Conservation (phyloP, 225 moss, liverwort and hornwort genomes). For the Marchantia paleacea region DNA sequence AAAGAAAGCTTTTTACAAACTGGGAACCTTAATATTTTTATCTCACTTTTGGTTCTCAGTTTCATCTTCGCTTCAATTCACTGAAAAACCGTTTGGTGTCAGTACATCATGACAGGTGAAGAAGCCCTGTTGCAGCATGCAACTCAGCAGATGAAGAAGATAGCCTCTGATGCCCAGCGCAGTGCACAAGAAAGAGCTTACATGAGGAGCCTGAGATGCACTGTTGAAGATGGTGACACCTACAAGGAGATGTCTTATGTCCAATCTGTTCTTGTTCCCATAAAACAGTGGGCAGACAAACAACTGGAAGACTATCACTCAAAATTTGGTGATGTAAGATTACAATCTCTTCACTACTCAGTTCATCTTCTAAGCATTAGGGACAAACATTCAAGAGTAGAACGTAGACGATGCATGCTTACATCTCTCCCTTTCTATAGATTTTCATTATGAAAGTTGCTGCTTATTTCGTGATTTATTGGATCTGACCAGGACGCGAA, state of each 20-base stretch:
- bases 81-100: conserved; percentile 8
- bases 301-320: conserved; percentile 83
- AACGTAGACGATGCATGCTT: no score
- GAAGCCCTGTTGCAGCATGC: conserved; percentile 73
- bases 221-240: conserved; percentile 61
- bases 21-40: neutral
- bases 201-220: conserved; percentile 64
- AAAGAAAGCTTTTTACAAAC: neutral
- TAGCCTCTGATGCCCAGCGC: conserved; percentile 85
- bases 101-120: conserved; percentile 94
- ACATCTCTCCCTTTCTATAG: no score
- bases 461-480: neutral
- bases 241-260: conserved; percentile 74
- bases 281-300: conserved; percentile 92
- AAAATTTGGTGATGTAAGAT: conserved; percentile 70
- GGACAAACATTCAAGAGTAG: no score
- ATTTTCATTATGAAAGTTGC: neutral
- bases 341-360: neutral
- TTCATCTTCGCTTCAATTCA: neutral
- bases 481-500: conserved; percentile 43
- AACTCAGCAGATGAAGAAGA: conserved; percentile 85
- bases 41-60: neutral
- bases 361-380: neutral
- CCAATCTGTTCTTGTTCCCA: conserved; percentile 86
- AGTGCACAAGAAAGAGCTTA: conserved; percentile 86